phyloP scores from a whole-genome alignment of 2,329 filamentous ascomycete genomes.

The Sphaerulina musiva region DNA sequence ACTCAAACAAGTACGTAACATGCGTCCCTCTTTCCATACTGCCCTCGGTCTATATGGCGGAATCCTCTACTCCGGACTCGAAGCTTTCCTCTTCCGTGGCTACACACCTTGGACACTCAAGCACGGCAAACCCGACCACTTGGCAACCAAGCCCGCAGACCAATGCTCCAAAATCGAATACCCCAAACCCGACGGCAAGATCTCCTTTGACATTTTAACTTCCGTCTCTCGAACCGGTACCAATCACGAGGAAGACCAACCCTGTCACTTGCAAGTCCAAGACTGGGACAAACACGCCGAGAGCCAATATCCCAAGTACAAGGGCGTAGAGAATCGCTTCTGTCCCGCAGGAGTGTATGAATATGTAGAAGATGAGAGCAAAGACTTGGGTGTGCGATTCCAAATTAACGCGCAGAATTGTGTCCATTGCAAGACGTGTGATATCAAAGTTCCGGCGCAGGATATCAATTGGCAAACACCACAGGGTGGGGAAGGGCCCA shows the following conservation, averaged over 20 bases:
- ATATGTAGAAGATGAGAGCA: conserved; percentile 86
- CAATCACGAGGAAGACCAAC: conserved; percentile 98
- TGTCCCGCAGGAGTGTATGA: conserved; percentile 97
- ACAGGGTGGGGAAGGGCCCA: conserved; percentile 70
- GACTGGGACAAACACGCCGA: conserved; percentile 90
- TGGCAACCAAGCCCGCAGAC: conserved; percentile 71
- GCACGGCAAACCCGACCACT: conserved; percentile 72
- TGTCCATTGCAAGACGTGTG: conserved; percentile 99
- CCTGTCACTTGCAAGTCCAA: conserved; percentile 87
- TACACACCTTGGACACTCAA: conserved; percentile 85
- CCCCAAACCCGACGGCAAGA: conserved; percentile 88
- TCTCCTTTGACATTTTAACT: conserved; percentile 93
- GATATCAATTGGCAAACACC: conserved; percentile 94
- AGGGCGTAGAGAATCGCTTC: conserved; percentile 92
- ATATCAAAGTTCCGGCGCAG: conserved; percentile 94
- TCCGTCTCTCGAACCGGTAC: conserved; percentile 92
- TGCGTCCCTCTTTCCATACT: conserved; percentile 88
- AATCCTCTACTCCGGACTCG: conserved; percentile 84
- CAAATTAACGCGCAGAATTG: conserved; percentile 98
- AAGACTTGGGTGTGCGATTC: conserved; percentile 83
- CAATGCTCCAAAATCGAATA: conserved; percentile 86
- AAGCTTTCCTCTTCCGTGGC: conserved; percentile 81
- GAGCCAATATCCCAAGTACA: conserved; percentile 75
- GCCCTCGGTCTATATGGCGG: conserved; percentile 85
- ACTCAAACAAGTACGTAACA: conserved; percentile 90